Base-by-base conservation (phyloP, 2,329 filamentous ascomycete species). In the Pestalotiopsis sp. region DNA sequence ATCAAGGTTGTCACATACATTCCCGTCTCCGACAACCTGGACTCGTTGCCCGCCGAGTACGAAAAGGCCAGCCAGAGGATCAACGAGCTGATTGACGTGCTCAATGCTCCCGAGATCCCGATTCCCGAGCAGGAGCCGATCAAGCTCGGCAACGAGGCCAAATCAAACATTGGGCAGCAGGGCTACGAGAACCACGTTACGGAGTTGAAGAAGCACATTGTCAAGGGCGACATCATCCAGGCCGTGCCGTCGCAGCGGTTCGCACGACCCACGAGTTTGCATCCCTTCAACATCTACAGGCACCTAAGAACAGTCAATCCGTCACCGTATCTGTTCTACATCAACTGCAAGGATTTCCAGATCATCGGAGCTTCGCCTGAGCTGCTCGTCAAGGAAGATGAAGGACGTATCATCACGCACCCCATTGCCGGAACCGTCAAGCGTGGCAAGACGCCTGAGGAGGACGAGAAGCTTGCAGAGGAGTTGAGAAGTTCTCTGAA, bases 231-330 rank as follows among this genome's bases (percentile, higher is more conserved):
- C 84, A 98, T 99, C 78, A 98, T 99, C 82, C 96, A 99, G 81
- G 94, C 94, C 0, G 96, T 99, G 17, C 96, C 96, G 1, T 98
- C 94, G 57, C 96, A 99, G 82, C 90, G 96, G 66, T 93, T 98
- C 78, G 91, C 95, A 7, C 89, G 95, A 36, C 95, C 95, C 14
- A 99, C 96, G 2, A 90, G 89, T 68, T 85, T 99, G 58, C 96
- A 99, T 80, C 95, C 96, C 0, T 99, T 98, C 87, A 99, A 98
- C 84, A 93, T 99, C 76, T 99, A 98, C 86, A 91, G 95, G 67
- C 94, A 97, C 79, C 87, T 99, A 49, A 93, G 96, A 71, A 97
- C 94, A n/a, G 93, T 98, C 77, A 99, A 99, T 79, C 96, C 96
- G 0, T 97, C 94, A 9, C 96, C 96, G 0, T 99, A 99, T 81